These are phyloP conservation scores for Backusella parvicylindrica DNA, from an alignment of 192 early-diverging fungal genomes.

Conservation along the genomic window DNA sequence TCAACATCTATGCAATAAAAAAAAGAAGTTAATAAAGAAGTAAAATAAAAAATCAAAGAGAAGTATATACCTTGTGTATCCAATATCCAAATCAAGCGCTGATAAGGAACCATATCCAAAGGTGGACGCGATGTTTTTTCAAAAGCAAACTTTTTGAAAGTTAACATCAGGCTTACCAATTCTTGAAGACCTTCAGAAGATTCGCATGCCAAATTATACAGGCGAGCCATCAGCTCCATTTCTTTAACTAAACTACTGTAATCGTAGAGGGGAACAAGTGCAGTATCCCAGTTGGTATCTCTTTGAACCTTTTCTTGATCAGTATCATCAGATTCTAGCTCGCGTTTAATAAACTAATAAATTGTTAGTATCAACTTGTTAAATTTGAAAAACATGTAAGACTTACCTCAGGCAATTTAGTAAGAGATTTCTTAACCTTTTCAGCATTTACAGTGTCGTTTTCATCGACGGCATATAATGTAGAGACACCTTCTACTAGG, in stretches of 20 bases:
- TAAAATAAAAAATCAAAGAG: neutral
- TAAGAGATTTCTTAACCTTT: slow-evolving; percentile 40
- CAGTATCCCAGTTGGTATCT: slow-evolving; percentile 16
- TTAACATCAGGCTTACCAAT: slow-evolving; percentile 31
- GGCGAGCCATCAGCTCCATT: slow-evolving; percentile 45
- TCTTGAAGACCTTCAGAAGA: neutral
- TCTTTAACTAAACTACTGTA: slow-evolving; percentile 44
- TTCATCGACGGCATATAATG: slow-evolving; percentile 67
- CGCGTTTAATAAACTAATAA: neutral
- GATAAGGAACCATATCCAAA: slow-evolving; percentile 60
- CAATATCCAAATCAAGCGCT: slow-evolving; percentile 62
- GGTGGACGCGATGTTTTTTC: slow-evolving; percentile 52
- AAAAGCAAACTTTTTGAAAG: slow-evolving; percentile 39
- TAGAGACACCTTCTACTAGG: slow-evolving; percentile 63
- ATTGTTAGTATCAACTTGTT: neutral
- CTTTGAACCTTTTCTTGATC: neutral
- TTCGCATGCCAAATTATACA: slow-evolving; percentile 21
- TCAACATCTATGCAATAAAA: slow-evolving; percentile 25
- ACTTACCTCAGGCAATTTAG: slow-evolving; percentile 49
- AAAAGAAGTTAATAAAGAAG: neutral
- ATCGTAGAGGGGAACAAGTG: slow-evolving; percentile 32
- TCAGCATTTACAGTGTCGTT: slow-evolving; percentile 38
- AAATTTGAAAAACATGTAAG: neutral
- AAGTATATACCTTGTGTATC: slow-evolving; percentile 12
- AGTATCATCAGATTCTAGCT: neutral